Evolutionary conservation across 1,139 yeast genomes (phyloP), one percentile per base, ranked within the genome.

Genomic region (Hyphopichia fennica): DNA sequence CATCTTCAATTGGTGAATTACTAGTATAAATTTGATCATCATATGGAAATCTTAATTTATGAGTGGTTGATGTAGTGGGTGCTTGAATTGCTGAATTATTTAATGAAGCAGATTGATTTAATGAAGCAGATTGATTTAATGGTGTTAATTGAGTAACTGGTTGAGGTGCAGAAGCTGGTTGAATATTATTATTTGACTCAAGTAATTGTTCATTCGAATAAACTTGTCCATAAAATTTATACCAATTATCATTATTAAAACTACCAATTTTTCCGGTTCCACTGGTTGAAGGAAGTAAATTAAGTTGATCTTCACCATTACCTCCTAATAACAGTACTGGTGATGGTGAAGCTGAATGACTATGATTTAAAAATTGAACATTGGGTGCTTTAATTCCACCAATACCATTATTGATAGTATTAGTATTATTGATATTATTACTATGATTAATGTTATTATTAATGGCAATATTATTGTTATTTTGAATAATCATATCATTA

Each of bases 191-290:
- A 28, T n/a, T 28, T n/a, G n/a, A n/a, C n/a, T n/a, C n/a, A n/a
- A n/a, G n/a, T n/a, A 28, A 28, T 28, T 28, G 31, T 9, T 31
- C 34, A 8, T 17, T 16, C 9, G 34, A 31, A 44, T 63, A 63
- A 2, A 62, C 65, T 42, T 57, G 62, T 13, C 57, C 45, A 43
- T 62, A 63, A 39, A 56, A 59, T 41, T 56, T 51, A 39, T 46
- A 49, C 46, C 55, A 63, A 25, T 44, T 50, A 13, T 41, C 41
- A 10, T 35, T 34, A 10, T 17, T 17, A 22, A 38, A 22, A 15
- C 17, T 11, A 31, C 34, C 22, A 9, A 31, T 10, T 16, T 23
- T 23, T 8, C 27, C 27, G 11, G 27, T 11, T 23, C 27, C 27
- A 23, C 27, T 11, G 27, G 11, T 7, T 23, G 11, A 23, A 7